A percentile compares a stretch with the other conserved stretches of the same genome.
Conservation (phyloP, 305 asterid species). For the Stenogyne calaminthoides region DNA sequence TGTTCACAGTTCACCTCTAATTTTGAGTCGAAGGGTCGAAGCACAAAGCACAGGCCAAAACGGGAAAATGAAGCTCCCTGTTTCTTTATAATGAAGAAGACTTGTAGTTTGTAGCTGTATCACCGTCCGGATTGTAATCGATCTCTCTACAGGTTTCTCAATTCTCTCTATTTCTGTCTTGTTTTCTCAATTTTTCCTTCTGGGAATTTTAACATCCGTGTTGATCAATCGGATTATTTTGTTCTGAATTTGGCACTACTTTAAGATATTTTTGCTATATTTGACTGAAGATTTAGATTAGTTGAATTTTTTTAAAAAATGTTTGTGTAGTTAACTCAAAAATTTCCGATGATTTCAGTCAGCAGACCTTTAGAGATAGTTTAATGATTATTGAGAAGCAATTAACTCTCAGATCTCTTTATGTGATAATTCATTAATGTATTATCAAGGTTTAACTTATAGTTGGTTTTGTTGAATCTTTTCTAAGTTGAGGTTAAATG, state of each 20-base stretch:
- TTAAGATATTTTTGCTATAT: neutral
- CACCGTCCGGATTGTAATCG: constrained; percentile 25
- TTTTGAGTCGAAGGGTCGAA: too few species aligned
- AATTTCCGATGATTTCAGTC: neutral
- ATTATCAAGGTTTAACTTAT: neutral
- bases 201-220: neutral
- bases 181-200: neutral
- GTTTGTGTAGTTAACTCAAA: neutral
- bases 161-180: neutral
- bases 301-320: neutral
- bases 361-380: neutral
- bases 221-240: neutral
- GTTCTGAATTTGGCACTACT: constrained; percentile 9
- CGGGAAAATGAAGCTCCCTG: too few species aligned
- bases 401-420: too few species aligned
- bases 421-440: neutral
- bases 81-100: neutral
- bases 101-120: neutral
- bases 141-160: constrained; percentile 22
- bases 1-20: too few species aligned
- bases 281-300: neutral
- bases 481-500: neutral
- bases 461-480: neutral
- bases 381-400: neutral
- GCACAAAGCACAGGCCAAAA: too few species aligned